phyloP scores from a whole-genome alignment of 192 early-diverging fungal species.

The Backusella psychrophila region DNA sequence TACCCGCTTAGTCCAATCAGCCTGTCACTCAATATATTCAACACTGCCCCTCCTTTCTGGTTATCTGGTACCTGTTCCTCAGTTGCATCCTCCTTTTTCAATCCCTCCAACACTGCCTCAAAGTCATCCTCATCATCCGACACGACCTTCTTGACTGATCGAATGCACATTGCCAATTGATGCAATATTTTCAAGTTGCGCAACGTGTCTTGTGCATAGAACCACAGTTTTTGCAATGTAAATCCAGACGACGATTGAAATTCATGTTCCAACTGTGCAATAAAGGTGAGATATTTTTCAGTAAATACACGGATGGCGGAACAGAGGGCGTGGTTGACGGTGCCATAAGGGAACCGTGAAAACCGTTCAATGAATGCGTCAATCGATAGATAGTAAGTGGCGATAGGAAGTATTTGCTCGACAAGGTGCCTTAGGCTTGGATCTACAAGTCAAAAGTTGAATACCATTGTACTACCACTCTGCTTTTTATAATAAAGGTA shows the following conservation, averaged over 20 bases:
- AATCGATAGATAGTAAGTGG: slow-evolving; percentile 70
- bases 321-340: slow-evolving; percentile 87
- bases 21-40: slow-evolving; percentile 72
- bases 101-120: slow-evolving; percentile 37
- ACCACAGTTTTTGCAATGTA: slow-evolving; percentile 92
- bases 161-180: slow-evolving; percentile 41
- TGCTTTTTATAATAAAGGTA: slow-evolving; percentile 20
- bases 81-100: slow-evolving; percentile 37
- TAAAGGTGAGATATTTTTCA: slow-evolving; percentile 80
- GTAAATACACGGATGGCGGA: slow-evolving; percentile 74
- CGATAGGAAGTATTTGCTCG: slow-evolving; percentile 75
- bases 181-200: slow-evolving; percentile 49
- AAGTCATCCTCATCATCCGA: slow-evolving; percentile 41
- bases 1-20: slow-evolving; percentile 70
- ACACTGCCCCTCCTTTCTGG: slow-evolving; percentile 75
- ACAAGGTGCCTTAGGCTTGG: slow-evolving; percentile 71
- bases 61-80: slow-evolving; percentile 45
- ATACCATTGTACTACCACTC: background rate
- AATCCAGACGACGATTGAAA: slow-evolving; percentile 67
- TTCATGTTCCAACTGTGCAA: slow-evolving; percentile 90
- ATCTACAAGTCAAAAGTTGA: slow-evolving; percentile 31
- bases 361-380: slow-evolving; percentile 76
- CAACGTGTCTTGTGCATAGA: slow-evolving; percentile 80
- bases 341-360: slow-evolving; percentile 76
- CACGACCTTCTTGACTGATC: slow-evolving; percentile 25